Evolutionary conservation across 495 filamentous ascomycete genomes (phyloP).

Genomic region (Xylaria longipes): DNA sequence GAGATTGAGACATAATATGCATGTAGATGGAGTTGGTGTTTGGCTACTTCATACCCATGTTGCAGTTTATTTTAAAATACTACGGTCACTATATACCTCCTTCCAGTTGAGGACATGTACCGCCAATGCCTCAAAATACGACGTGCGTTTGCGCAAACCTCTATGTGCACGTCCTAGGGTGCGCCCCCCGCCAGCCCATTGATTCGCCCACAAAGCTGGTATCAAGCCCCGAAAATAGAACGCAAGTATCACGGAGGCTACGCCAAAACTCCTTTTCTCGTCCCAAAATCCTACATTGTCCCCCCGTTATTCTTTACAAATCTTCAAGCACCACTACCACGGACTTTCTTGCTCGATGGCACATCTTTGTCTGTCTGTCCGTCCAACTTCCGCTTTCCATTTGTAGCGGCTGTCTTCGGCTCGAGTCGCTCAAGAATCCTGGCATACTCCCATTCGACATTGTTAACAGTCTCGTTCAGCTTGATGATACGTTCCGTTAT

Average conservation of each 20-base stretch:
- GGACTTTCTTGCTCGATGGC: conserved; percentile 45
- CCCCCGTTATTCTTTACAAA: neutral
- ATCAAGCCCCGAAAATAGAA: conserved; percentile 10
- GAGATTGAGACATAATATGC: conserved; percentile 2
- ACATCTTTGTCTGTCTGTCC: conserved; percentile 18
- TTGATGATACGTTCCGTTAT: conserved; percentile 76
- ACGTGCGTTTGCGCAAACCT: neutral
- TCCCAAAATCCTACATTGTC: neutral
- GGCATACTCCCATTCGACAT: conserved; percentile 84
- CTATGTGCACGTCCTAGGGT: neutral
- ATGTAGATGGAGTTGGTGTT: conserved; percentile 22
- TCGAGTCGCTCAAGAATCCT: conserved; percentile 60
- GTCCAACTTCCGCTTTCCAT: conserved; percentile 38
- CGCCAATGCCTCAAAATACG: neutral
- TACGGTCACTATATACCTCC: neutral
- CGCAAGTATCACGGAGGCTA: conserved; percentile 32
- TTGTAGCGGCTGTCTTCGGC: conserved; percentile 21
- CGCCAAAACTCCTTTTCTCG: conserved; percentile 31
- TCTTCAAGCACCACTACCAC: conserved; percentile 36
- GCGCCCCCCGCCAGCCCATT: neutral
- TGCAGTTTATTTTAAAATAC: conserved; percentile 20
- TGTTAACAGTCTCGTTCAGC: conserved; percentile 75
- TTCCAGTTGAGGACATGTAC: neutral
- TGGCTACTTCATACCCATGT: conserved; percentile 11
- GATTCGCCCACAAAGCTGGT: neutral